These are phyloP conservation scores for Epichloe scottii DNA, from an alignment of 2,329 filamentous ascomycete genomes.

Conservation along the genomic window DNA sequence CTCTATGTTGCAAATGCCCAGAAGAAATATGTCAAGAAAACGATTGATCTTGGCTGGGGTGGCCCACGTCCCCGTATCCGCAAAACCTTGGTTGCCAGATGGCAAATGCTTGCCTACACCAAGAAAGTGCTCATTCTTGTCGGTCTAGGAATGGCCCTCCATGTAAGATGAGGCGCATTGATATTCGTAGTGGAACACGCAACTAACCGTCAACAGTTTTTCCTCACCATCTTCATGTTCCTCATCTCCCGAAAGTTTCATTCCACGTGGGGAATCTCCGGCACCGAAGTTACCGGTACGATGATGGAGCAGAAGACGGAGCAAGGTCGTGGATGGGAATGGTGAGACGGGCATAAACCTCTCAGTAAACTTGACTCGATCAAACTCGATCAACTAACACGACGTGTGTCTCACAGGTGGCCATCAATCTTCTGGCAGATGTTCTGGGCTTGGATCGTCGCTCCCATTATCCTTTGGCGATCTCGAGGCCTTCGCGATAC, in stretches of 20 bases:
- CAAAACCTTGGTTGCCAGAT: slow-evolving; percentile 22
- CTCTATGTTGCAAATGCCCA: slow-evolving; percentile 45
- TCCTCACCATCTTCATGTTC: slow-evolving; percentile 47
- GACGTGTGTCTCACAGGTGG: slow-evolving; percentile 28
- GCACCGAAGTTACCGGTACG: slow-evolving; percentile 47
- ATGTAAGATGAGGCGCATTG: slow-evolving; percentile 28
- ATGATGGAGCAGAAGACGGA: slow-evolving; percentile 34
- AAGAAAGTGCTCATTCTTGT: slow-evolving; percentile 38
- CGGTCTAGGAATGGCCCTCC: slow-evolving; percentile 39
- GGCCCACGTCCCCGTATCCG: slow-evolving; percentile 7
- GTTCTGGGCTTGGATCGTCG: slow-evolving; percentile 49
- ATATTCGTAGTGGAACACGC: not conserved
- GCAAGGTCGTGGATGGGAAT: slow-evolving; percentile 49
- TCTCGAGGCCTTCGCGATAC: slow-evolving; percentile 50
- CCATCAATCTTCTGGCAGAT: slow-evolving; percentile 53
- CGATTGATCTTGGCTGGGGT: slow-evolving; percentile 2
- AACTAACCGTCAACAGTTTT: slow-evolving; percentile 28
- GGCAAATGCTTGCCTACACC: slow-evolving; percentile 30
- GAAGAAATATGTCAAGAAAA: slow-evolving; percentile 24
- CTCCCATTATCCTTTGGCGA: slow-evolving; percentile 48
- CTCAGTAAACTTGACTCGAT: not conserved
- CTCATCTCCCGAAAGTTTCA: slow-evolving; percentile 55
- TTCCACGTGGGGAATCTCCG: slow-evolving; percentile 43
- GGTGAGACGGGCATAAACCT: slow-evolving; percentile 26
- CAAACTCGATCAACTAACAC: not conserved